Conservation (phyloP, 2,329 filamentous ascomycete genomes). For the Alternaria metachromatica region DNA sequence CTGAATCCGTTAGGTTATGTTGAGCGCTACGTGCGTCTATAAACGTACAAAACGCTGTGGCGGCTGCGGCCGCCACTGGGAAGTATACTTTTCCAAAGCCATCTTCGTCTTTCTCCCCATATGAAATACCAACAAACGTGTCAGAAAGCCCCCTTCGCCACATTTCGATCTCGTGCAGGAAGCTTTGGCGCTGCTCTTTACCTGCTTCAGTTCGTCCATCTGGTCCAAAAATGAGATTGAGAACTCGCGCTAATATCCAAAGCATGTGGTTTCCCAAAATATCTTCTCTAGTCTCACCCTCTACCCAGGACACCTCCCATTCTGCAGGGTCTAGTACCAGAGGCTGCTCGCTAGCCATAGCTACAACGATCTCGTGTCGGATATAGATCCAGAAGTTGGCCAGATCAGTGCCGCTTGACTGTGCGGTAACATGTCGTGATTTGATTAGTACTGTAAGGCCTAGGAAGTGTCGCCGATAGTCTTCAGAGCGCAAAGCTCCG, state of each 20-base stretch:
- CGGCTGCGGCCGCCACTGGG: constrained; percentile 37
- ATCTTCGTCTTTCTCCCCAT: constrained; percentile 39
- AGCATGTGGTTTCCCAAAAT: constrained; percentile 41
- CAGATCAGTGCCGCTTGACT: constrained; percentile 34
- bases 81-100: constrained; percentile 43
- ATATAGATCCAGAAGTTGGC: constrained; percentile 48
- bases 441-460: constrained; percentile 42
- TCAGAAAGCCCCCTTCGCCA: constrained; percentile 37
- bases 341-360: constrained; percentile 38
- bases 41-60: constrained; percentile 34
- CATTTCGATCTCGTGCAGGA: constrained; percentile 36
- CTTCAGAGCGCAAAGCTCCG: constrained; percentile 33
- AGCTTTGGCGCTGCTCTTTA: constrained; percentile 24
- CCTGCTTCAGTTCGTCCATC: constrained; percentile 22
- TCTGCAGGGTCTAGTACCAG: constrained; percentile 38
- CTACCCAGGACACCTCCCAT: constrained; percentile 40
- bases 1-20: not conserved
- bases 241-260: constrained; percentile 42
- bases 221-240: constrained; percentile 37
- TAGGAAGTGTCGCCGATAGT: constrained; percentile 40
- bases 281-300: constrained; percentile 41
- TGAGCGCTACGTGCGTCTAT: not conserved
- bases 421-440: constrained; percentile 34
- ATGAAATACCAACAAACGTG: constrained; percentile 41
- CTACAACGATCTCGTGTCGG: constrained; percentile 42